Base-by-base conservation (phyloP, 2,329 filamentous ascomycete genomes). In the Ascochyta viciae-villosae region DNA sequence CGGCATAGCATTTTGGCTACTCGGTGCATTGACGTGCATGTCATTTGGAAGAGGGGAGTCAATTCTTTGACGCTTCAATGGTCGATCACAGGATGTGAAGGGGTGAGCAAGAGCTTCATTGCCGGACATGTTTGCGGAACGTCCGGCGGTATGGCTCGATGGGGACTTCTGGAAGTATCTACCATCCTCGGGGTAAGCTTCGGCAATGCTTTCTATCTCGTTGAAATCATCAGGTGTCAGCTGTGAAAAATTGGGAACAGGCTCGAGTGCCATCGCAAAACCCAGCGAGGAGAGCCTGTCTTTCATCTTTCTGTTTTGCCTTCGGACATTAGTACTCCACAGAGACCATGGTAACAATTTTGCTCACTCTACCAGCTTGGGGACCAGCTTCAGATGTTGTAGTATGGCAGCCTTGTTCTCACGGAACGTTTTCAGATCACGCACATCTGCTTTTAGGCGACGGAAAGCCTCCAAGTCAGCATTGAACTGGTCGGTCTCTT, bases 1-100 rank as follows among this genome's bases (percentile, higher is more conserved):
- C 35, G 76, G 76, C 77, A 78, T 79, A 10, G 65, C 41, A 15
- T 77, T 71, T 35, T 72, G 70, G 48, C 71, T 68, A 3, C 59
- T 60, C 13, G 65, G 58, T 15, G 38, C 16, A 31, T 61, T 55
- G 26, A 58, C 29, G 6, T 64, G 65, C 42, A 60, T 64, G 6
- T 58, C 49, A 13, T 55, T 49, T n/a, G 65, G 62, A 6, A 65
- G 55, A 27, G 64, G 58, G 3, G 71, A 70, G 26, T 74, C 72
- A 6, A 73, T 56, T 38, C 77, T 73, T 34, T 67, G 66, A 34
- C 72, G 67, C 56, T 74, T 75, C 8, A 57, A 22, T 7, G 72
- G 69, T 7, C 71, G 66, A 22, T 63, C 60, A 15, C 33, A 27
- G 16, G 65, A 60, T 4, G 60, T 50, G 24, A 58, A 62, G 2